phyloP scores from a whole-genome alignment of 1,284 basidiomycete species.

The Marasmius oreades region DNA sequence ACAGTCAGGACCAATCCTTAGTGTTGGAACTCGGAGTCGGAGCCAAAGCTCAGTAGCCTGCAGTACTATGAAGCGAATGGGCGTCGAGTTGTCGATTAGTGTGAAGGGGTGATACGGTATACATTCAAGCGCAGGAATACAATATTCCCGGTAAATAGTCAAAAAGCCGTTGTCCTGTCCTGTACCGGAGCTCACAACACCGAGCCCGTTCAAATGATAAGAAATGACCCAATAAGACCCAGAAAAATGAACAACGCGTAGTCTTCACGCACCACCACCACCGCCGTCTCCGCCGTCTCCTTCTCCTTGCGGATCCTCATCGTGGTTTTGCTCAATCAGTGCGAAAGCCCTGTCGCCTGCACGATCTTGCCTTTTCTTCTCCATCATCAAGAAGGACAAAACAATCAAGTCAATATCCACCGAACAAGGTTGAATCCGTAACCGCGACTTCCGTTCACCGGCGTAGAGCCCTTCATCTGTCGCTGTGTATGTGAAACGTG shows the following conservation, averaged over 20 bases:
- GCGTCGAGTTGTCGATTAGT: too few species aligned
- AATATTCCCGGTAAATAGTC: too few species aligned
- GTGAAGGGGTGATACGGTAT: too few species aligned
- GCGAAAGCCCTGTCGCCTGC: slow-evolving; percentile 28
- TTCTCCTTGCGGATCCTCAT: slow-evolving; percentile 37
- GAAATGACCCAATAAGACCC: neutral
- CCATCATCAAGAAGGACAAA: slow-evolving; percentile 50
- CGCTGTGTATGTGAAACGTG: slow-evolving; percentile 31
- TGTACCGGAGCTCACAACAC: neutral
- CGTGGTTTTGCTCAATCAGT: slow-evolving; percentile 22
- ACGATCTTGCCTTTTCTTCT: slow-evolving; percentile 44
- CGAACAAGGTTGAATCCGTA: slow-evolving; percentile 41
- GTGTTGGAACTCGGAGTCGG: too few species aligned
- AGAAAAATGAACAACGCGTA: neutral
- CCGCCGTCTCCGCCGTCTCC: slow-evolving; percentile 27
- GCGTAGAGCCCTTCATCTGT: slow-evolving; percentile 41
- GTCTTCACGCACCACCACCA: slow-evolving; percentile 3
- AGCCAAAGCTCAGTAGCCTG: too few species aligned
- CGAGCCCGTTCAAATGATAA: neutral
- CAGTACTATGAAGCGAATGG: too few species aligned
- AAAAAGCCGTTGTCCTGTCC: too few species aligned
- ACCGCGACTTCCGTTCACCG: slow-evolving; percentile 41
- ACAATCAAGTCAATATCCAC: slow-evolving; percentile 49
- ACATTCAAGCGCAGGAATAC: too few species aligned
- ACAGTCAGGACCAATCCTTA: too few species aligned